Conservation (phyloP, 1,284 basidiomycete species). For the Abortiporus biennis region DNA sequence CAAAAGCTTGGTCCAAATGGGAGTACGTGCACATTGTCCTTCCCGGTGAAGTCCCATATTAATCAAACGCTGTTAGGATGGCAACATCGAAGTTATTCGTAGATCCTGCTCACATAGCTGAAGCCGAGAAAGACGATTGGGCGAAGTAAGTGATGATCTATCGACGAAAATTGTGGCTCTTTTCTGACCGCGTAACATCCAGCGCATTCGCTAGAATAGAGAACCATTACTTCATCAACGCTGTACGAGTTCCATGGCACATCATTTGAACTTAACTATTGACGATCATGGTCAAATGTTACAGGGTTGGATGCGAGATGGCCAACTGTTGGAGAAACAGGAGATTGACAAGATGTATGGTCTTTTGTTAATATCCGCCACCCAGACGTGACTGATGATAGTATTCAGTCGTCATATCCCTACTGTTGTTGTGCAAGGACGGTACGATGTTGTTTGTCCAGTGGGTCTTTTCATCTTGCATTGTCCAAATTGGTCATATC, state of each 20-base stretch:
- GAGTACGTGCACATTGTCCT: conserved; percentile 50
- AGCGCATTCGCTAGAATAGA: conserved; percentile 90
- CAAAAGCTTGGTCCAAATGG: conserved; percentile 87
- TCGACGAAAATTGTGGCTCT: neutral
- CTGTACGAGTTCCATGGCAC: conserved; percentile 37
- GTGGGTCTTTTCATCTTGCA: conserved; percentile 33
- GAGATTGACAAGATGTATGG: conserved; percentile 82
- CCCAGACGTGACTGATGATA: conserved; percentile 4
- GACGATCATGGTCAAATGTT: neutral
- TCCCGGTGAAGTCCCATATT: neutral
- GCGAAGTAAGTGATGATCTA: conserved; percentile 50
- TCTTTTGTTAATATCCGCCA: neutral
- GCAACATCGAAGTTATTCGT: conserved; percentile 70
- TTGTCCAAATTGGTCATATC: neutral
- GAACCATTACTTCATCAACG: conserved; percentile 88
- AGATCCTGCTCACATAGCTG: conserved; percentile 64
- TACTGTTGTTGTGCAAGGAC: conserved; percentile 79
- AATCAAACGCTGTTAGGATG: conserved; percentile 47
- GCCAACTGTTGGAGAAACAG: conserved; percentile 79
- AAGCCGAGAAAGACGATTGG: conserved; percentile 69
- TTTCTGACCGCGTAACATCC: conserved; percentile 1
- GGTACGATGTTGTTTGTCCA: conserved; percentile 78
- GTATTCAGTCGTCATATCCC: conserved; percentile 74
- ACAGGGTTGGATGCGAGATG: conserved; percentile 85
- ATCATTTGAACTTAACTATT: neutral